Evolutionary conservation across 768 basidiomycete genomes (phyloP).

Genomic region (Mycena crocata): DNA sequence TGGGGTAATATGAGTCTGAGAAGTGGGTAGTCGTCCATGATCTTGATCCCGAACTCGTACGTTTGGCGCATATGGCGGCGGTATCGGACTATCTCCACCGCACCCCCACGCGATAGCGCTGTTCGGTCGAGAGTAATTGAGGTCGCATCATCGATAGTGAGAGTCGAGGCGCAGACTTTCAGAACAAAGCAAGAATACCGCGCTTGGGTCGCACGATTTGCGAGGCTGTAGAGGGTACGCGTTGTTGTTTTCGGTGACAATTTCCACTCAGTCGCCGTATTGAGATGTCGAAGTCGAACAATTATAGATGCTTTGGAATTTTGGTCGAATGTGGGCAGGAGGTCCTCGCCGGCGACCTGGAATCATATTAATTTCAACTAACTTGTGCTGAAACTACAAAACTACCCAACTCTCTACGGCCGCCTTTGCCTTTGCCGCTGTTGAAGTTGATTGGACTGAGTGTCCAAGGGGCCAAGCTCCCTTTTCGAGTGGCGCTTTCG

Average conservation of each 20-base stretch:
- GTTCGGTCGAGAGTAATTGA: constrained; percentile 22
- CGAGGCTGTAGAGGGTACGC: constrained; percentile 38
- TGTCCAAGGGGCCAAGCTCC: constrained; percentile 26
- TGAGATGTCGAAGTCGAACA: constrained; percentile 30
- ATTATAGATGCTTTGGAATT: neutral
- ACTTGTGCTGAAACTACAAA: neutral
- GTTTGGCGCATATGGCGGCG: constrained; percentile 27
- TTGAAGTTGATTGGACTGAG: neutral
- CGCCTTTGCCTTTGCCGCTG: constrained; percentile 6
- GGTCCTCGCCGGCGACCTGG: constrained; percentile 29
- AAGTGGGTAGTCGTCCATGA: neutral
- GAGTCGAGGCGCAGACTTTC: constrained; percentile 16
- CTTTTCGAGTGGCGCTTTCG: constrained; percentile 26
- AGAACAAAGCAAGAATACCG: constrained; percentile 32
- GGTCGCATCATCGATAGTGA: constrained; percentile 24
- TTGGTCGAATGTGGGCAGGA: constrained; percentile 8
- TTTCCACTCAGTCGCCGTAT: constrained; percentile 27
- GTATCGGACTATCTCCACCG: constrained; percentile 25
- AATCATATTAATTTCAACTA: neutral
- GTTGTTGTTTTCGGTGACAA: constrained; percentile 29
- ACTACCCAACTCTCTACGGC: constrained; percentile 36
- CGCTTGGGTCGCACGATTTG: constrained; percentile 37
- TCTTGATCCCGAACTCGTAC: constrained; percentile 23
- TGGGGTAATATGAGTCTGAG: constrained; percentile 29
- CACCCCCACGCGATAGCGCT: constrained; percentile 30